A percentile compares a stretch with the other conserved stretches of the same genome.
Conservation (phyloP, 2,329 filamentous ascomycete genomes). For the Scedosporium minutisporum region DNA sequence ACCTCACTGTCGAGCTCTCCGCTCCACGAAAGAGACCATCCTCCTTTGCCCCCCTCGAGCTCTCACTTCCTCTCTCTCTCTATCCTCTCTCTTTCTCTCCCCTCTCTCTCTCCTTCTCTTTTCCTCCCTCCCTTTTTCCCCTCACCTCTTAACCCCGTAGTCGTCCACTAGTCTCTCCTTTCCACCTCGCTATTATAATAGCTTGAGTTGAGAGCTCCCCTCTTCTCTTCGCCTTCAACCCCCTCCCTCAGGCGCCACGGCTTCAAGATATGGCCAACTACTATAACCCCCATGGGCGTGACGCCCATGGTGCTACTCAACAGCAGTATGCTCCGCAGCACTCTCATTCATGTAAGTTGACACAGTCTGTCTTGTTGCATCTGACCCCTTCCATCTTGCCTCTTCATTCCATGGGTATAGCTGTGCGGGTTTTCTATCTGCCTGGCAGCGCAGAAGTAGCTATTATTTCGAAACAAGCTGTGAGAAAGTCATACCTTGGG, state of each 20-base stretch:
- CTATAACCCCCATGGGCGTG: background rate
- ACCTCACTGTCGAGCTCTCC: background rate
- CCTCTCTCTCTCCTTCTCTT: background rate
- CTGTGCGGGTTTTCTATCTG: background rate
- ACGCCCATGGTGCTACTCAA: background rate
- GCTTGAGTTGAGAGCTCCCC: background rate
- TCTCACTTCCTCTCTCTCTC: background rate
- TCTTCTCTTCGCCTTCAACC: background rate
- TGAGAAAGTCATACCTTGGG: too few relatives aligned
- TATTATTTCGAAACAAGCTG: too few relatives aligned
- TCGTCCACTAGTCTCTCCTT: background rate
- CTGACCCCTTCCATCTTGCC: background rate
- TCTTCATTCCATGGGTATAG: background rate
- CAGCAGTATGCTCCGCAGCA: background rate
- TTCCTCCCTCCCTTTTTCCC: background rate
- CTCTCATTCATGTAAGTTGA: background rate
- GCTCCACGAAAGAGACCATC: background rate
- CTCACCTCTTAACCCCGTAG: background rate
- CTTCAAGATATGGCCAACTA: slow-evolving; percentile 4
- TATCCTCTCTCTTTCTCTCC: background rate
- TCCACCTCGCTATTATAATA: background rate
- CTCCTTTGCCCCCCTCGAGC: background rate
- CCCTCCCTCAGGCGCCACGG: background rate
- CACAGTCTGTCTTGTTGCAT: background rate
- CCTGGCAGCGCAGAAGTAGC: too few relatives aligned